A percentile compares a stretch with the other conserved stretches of the same genome.
These are phyloP conservation scores for Volvariella volvacea DNA, from an alignment of 1,284 basidiomycete species.

Conservation along the genomic window DNA sequence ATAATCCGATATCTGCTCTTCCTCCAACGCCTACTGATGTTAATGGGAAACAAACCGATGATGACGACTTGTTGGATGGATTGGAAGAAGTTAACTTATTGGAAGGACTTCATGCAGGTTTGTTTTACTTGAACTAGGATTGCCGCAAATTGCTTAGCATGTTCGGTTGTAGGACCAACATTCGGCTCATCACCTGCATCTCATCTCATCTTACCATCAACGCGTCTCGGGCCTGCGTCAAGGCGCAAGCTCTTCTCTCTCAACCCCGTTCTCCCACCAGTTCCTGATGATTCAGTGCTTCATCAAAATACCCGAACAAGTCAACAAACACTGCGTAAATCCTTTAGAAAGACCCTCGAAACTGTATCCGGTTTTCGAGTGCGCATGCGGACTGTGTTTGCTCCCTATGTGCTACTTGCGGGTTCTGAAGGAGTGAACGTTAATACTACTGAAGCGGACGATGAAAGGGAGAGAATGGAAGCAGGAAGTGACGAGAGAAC, in stretches of 20 bases:
- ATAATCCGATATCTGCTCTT: slow-evolving; percentile 17
- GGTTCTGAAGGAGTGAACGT: slow-evolving; percentile 23
- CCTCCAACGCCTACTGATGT: slow-evolving; percentile 21
- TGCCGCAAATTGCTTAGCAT: not conserved
- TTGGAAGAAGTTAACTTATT: slow-evolving; percentile 80
- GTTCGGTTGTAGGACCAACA: slow-evolving; percentile 33
- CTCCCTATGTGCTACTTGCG: slow-evolving; percentile 69
- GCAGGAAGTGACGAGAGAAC: slow-evolving; percentile 77
- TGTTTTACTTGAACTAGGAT: slow-evolving; percentile 1
- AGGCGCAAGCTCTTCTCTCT: slow-evolving; percentile 61
- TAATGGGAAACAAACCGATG: slow-evolving; percentile 15
- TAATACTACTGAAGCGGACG: slow-evolving; percentile 37
- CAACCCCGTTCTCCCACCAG: slow-evolving; percentile 36
- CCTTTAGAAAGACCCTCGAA: slow-evolving; percentile 72
- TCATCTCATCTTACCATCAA: slow-evolving; percentile 47
- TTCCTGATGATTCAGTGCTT: slow-evolving; percentile 32
- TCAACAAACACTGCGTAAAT: slow-evolving; percentile 70
- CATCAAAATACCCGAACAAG: slow-evolving; percentile 37
- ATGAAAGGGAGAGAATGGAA: slow-evolving; percentile 49
- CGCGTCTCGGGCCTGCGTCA: slow-evolving; percentile 55
- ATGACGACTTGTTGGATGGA: slow-evolving; percentile 35
- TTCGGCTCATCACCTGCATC: slow-evolving; percentile 23
- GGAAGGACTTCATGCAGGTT: slow-evolving; percentile 51
- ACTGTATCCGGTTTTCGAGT: slow-evolving; percentile 80
- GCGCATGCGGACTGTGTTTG: slow-evolving; percentile 83